Evolutionary conservation across 1,284 basidiomycete species (phyloP).

Genomic region (Cyathus olla): DNA sequence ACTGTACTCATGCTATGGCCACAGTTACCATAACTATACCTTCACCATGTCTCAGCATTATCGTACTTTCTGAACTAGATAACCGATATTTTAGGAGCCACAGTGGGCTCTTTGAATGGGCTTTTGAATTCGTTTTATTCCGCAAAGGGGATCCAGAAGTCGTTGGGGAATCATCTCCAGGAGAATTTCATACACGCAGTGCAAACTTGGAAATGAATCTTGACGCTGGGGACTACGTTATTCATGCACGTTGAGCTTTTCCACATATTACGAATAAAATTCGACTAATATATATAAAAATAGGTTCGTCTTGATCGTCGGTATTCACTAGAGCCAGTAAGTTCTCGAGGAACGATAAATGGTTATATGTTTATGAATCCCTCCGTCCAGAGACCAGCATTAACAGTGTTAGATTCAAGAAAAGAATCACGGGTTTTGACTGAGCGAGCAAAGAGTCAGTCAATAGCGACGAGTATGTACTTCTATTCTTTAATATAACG

Average conservation of each 20-base stretch:
- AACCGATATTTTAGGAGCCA: conserved; percentile 54
- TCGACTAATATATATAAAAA: not conserved
- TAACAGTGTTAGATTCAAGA: conserved; percentile 23
- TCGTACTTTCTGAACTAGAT: conserved; percentile 62
- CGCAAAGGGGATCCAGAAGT: conserved; percentile 50
- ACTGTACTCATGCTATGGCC: not conserved
- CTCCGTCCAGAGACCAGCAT: not conserved
- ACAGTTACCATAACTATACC: conserved; percentile 56
- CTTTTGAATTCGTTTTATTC: conserved; percentile 60
- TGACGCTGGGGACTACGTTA: conserved; percentile 62
- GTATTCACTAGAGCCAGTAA: conserved; percentile 10
- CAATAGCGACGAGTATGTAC: conserved; percentile 51
- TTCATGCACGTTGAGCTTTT: conserved; percentile 47
- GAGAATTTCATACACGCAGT: conserved; percentile 46
- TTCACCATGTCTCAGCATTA: conserved; percentile 47
- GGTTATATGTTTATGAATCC: not conserved
- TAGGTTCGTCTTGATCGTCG: conserved; percentile 50
- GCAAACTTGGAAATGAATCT: conserved; percentile 53
- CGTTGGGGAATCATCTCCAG: conserved; percentile 44
- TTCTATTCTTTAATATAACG: not conserved
- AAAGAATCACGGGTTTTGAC: conserved; percentile 41
- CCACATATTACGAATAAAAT: not conserved
- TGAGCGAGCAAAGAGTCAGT: conserved; percentile 50
- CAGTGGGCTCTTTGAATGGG: conserved; percentile 44
- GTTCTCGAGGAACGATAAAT: conserved; percentile 2